Evolutionary conservation across 2,329 filamentous ascomycete species (phyloP), one percentile per base, ranked within the genome.

Genomic region (Nothophoma quercina): DNA sequence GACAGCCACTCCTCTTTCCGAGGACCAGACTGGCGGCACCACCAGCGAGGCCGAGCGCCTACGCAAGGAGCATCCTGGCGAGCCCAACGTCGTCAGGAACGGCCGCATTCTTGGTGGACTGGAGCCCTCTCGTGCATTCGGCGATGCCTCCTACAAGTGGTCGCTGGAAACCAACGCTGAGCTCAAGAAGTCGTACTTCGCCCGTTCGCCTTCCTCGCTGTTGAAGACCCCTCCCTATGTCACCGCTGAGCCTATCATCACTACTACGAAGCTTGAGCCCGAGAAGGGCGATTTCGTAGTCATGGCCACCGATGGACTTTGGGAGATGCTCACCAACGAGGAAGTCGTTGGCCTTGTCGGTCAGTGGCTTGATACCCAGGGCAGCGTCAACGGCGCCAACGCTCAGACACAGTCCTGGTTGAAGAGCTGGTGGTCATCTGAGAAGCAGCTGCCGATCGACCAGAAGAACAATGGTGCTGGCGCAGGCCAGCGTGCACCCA

Each of bases 311-410:
- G 95, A 99, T 71, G 95, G 95, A 4, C 82, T 99, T 1, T 99
- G 95, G 95, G 95, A 99, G 77, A 98, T 98, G 95, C 82, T 99
- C 56, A 97, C 91, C 39, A 99, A 98, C 67, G 95, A 99, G 71
- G 95, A 99, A 78, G 95, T 97, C 1, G 90, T 99, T 42, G 95
- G 95, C 0, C 85, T 99, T 2, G 95, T 99, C 4, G 96, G 93
- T 13, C 91, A 96, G 74, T 99, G 95, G 95, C 86, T 99, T 39
- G 95, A 99, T 73, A 86, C 85, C 18, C 89, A 97, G 71, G 78
- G 63, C 58, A 73, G 44, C 58, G 74, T 60, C 59, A 71, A 55
- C 43, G 69, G 67, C 73, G 64, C 68, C 33, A 73, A 71, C 26
- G 64, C 66, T 4, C 69, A 70, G 32, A 69, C 70, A 5, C 77